Base-by-base conservation (phyloP, 2,329 filamentous ascomycete genomes). In the Zymoseptoria tritici region DNA sequence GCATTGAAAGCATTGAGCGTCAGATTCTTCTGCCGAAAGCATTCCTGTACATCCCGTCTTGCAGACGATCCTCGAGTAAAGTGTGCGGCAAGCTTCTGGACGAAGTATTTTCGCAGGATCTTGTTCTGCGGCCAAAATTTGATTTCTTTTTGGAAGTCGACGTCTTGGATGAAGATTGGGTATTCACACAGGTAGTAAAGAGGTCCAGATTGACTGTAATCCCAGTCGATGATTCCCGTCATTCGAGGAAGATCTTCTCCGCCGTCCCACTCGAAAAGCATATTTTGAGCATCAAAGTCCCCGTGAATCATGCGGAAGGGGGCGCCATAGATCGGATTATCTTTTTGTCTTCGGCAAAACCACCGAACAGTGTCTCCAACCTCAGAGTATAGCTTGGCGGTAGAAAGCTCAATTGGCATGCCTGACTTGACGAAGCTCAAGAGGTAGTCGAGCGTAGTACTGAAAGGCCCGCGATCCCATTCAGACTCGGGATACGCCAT, bases 181-280 rank as follows among this genome's bases (percentile, higher is more conserved):
- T 63, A 62, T 9, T 61, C 60, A 19, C n/a, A 59, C 2, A 62
- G 46, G 24, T 58, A 59, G 57, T 66, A 63, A 2, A 62, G 57
- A 4, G 62, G 58, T 0, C 56, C 55, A 2, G 59, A 59, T 5
- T 53, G 51, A 21, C 42, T 56, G 50, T 52, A 46, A 42, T 67
- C 65, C 62, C 65, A 67, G 55, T 64, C 65, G 29, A 67, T 62
- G 49, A 66, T 26, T 9, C 52, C 62, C 20, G 21, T 22, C n/a
- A 65, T 50, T 26, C 49, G 59, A 0, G 49, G 49, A 1, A 6
- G 49, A 2, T 51, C 19, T 20, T 20, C 20, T 13, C 6, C 29
- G 16, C 7, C 50, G 26, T 2, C 36, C 49, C 36, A 50, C 51
- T 42, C 31, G 21, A 42, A 60, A 2, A 64, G 49, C 13, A 64